Evolutionary conservation across 108 stramenopile genomes (phyloP), one percentile per base, ranked within the genome.

Genomic region (Cylindrotheca closterium): DNA sequence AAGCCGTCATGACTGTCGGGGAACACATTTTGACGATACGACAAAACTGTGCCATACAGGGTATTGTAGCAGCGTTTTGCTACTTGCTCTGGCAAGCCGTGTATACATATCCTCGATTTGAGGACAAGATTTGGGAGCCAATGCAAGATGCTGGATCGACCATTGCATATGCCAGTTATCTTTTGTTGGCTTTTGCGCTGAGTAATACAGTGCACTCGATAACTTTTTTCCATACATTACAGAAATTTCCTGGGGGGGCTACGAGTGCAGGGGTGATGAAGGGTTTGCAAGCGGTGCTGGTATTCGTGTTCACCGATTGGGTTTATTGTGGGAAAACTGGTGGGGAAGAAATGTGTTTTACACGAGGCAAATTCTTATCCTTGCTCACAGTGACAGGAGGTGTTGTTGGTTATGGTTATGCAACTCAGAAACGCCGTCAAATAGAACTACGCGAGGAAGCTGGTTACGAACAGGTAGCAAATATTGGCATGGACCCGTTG

Each of bases 221-320:
- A 2, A 72, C 80, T 17, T 88, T 84, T 58, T 91, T 65, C 56
- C 61, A 68, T 25, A 91, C 87, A 12, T 55, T 91, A 49, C 78
- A 65, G 42, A 57, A 88, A 48, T 82, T 80, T 29, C 75, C 83
- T 17, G 83, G 85, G n/a, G 90, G 90, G 15, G 79, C 86, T 0
- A 85, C 84, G n/a, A 71, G 62, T 59, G 90, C 91, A 0, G 91
- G 90, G 8, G 85, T 92, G 0, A 55, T 92, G 68, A 88, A 92
- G 69, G 91, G 91, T 30, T 51, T 88, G 34, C 87, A 92, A 57
- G 91, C 91, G 19, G 87, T 92, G 5, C 62, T 92, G 29, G 84
- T 92, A 4, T 88, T 92, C 61, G 75, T 73, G 3, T 57, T 70
- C 2, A 73, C 83, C 1, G 60, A 84, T 10, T 8, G 73, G 3